These are phyloP conservation scores for Penicillium janthinellum DNA, from an alignment of 2,329 filamentous ascomycete species.

Conservation along the genomic window DNA sequence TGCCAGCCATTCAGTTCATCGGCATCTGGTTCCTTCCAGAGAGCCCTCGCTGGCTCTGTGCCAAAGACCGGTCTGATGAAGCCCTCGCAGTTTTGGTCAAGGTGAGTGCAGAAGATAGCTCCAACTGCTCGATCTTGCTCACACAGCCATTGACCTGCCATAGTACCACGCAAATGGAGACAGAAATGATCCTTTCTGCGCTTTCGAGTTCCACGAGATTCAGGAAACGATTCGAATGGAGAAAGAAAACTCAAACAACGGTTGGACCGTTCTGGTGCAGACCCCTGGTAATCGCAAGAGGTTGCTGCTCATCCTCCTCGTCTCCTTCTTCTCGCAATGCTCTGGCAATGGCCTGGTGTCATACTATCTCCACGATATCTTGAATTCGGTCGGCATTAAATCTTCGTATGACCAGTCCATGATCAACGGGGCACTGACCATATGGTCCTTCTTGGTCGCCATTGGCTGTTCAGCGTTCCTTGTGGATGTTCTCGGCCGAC, in stretches of 20 bases:
- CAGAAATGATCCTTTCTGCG: no score
- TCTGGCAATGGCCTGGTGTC: not conserved
- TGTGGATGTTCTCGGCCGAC: not conserved
- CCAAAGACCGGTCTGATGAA: no score
- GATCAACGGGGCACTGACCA: not conserved
- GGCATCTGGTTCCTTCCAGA: constrained; percentile 9
- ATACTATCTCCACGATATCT: not conserved
- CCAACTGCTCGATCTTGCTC: no score
- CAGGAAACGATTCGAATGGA: no score
- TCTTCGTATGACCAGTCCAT: not conserved
- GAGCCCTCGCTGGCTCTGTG: no score
- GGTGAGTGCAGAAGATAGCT: no score
- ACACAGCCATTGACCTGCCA: no score
- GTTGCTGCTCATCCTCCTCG: not conserved
- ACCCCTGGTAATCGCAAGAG: not conserved
- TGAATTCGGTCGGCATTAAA: not conserved
- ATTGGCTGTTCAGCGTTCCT: not conserved
- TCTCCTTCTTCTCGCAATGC: not conserved
- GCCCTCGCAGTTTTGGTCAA: no score
- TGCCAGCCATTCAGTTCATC: constrained; percentile 13
- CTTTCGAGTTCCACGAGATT: no score
- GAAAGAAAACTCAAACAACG: no score
- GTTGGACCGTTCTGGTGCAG: not conserved
- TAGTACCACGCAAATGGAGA: no score
- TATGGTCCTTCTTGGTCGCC: not conserved